Conservation (phyloP, 2,329 filamentous ascomycete species). For the Xylariomycetidae sp. region DNA sequence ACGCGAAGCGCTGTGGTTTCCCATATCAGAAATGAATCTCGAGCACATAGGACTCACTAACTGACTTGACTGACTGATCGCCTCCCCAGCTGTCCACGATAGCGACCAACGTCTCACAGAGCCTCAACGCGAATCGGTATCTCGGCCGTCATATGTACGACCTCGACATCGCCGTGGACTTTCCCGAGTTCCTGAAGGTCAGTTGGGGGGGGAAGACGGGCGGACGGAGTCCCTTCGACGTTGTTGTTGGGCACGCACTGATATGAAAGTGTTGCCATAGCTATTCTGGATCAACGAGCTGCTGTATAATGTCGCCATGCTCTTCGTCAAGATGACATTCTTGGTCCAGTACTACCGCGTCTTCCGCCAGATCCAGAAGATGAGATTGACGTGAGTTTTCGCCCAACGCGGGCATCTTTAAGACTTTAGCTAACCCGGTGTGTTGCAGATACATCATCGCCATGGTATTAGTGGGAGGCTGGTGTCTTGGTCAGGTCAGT, state of each 20-base stretch:
- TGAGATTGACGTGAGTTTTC: slow-evolving; percentile 15
- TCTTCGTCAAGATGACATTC: slow-evolving; percentile 30
- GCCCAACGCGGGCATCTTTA: too few species aligned
- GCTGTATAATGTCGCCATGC: slow-evolving; percentile 26
- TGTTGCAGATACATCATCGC: slow-evolving; percentile 20
- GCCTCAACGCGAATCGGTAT: slow-evolving; percentile 1
- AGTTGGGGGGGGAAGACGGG: too few species aligned
- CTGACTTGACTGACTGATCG: slow-evolving; percentile 2
- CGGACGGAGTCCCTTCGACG: too few species aligned
- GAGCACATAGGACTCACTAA: neutral
- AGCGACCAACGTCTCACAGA: slow-evolving; percentile 4
- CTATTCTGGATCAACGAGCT: slow-evolving; percentile 27
- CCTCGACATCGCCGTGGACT: neutral
- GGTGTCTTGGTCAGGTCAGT: slow-evolving; percentile 23
- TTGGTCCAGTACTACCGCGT: slow-evolving; percentile 34
- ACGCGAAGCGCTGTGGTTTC: slow-evolving; percentile 2
- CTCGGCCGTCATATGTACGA: slow-evolving; percentile 6
- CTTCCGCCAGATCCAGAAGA: slow-evolving; percentile 20
- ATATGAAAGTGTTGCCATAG: too few species aligned
- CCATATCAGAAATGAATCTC: neutral
- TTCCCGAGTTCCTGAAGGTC: slow-evolving; percentile 3
- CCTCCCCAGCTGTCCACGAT: slow-evolving; percentile 1
- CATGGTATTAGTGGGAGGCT: slow-evolving; percentile 22
- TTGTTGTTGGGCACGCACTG: too few species aligned
- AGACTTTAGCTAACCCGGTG: too few species aligned